Percentiles rank a stretch among this genome's conserved stretches.
Conservation (phyloP, 768 basidiomycete genomes). For the Postia placenta region DNA sequence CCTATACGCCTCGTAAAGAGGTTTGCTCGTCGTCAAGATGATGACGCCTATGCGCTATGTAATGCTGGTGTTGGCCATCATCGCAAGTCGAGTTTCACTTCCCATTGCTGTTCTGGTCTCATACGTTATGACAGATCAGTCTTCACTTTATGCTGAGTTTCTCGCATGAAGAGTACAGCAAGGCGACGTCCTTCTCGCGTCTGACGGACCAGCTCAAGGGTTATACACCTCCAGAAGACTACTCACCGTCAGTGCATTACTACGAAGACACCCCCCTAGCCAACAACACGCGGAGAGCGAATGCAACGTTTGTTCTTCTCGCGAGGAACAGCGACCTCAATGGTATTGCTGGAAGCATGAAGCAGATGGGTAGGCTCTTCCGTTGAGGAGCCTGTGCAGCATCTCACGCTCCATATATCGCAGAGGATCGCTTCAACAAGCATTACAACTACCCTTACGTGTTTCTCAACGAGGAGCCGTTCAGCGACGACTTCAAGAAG, state of each 20-base stretch:
- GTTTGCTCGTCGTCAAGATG: constrained; percentile 27
- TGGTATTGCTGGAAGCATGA: constrained; percentile 42
- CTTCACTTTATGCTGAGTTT: constrained; percentile 52
- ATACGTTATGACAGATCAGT: constrained; percentile 34
- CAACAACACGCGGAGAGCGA: constrained; percentile 33
- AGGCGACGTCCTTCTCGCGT: constrained; percentile 36
- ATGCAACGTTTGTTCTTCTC: constrained; percentile 52
- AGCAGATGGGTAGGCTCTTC: constrained; percentile 37
- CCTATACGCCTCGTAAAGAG: not conserved
- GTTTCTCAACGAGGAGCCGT: constrained; percentile 80
- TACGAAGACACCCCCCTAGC: constrained; percentile 23
- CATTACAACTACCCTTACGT: constrained; percentile 72
- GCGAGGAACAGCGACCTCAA: constrained; percentile 39
- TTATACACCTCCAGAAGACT: not conserved
- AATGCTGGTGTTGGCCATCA: constrained; percentile 30
- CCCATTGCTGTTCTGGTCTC: not conserved
- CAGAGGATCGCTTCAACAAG: constrained; percentile 52
- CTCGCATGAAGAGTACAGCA: constrained; percentile 42
- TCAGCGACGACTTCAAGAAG: constrained; percentile 68
- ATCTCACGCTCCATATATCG: not conserved
- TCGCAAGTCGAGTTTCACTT: constrained; percentile 18
- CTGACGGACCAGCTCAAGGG: constrained; percentile 23
- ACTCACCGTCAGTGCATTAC: not conserved
- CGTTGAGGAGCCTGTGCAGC: not conserved
- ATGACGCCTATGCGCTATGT: constrained; percentile 61